These are phyloP conservation scores for Fonsecaea erecta DNA, from an alignment of 2,329 filamentous ascomycete genomes.

Conservation along the genomic window DNA sequence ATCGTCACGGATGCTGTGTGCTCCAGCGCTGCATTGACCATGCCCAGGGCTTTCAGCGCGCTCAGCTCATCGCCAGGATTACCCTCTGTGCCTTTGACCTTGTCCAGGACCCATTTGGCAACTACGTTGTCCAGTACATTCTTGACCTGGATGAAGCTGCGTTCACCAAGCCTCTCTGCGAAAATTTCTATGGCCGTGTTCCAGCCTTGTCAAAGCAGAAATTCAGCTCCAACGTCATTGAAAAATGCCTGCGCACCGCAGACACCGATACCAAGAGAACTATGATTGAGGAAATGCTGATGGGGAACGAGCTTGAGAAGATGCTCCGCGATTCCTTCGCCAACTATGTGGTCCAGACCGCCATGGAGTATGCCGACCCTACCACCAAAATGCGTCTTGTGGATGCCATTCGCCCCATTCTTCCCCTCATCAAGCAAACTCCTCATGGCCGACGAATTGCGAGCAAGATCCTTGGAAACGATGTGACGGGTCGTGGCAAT, in stretches of 20 bases:
- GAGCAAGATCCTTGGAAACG: conserved; percentile 74
- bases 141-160: conserved; percentile 85
- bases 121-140: conserved; percentile 99
- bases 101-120: conserved; percentile 96
- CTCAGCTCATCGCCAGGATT: conserved; percentile 82
- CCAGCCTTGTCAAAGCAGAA: conserved; percentile 85
- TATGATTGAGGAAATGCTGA: conserved; percentile 82
- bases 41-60: conserved; percentile 85
- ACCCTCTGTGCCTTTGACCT: conserved; percentile 85
- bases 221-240: conserved; percentile 98
- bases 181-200: conserved; percentile 75
- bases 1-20: conserved; percentile 96
- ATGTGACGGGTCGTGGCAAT: conserved; percentile 49
- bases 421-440: conserved; percentile 83
- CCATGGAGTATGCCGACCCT: conserved; percentile 80
- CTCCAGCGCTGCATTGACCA: conserved; percentile 98
- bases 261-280: conserved; percentile 73
- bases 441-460: conserved; percentile 93
- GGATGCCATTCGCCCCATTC: conserved; percentile 81
- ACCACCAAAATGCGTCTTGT: conserved; percentile 75
- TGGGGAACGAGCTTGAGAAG: conserved; percentile 77
- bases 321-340: conserved; percentile 90
- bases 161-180: conserved; percentile 88
- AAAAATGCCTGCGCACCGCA: conserved; percentile 90
- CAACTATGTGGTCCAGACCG: conserved; percentile 98